These are phyloP conservation scores for Hypoxylon sp. DNA, from an alignment of 2,329 filamentous ascomycete genomes.

Conservation along the genomic window DNA sequence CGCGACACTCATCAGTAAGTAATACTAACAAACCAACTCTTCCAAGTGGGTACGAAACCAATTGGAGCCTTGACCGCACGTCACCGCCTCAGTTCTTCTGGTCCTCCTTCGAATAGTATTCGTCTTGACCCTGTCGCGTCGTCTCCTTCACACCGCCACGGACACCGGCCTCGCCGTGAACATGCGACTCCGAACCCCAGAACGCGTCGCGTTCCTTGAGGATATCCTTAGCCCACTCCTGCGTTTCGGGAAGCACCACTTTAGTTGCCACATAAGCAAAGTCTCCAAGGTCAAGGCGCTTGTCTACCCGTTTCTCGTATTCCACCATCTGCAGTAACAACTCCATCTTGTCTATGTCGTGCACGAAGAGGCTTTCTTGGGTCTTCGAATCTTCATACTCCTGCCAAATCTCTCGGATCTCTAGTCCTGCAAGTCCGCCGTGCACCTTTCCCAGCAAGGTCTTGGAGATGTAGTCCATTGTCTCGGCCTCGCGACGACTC, in stretches of 20 bases:
- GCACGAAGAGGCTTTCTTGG: conserved; percentile 85
- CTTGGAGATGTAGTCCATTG: conserved; percentile 89
- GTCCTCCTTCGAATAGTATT: conserved; percentile 54
- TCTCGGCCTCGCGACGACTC: conserved; percentile 82
- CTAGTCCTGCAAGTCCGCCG: conserved; percentile 71
- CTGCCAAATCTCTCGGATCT: conserved; percentile 85
- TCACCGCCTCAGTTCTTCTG: too few species aligned
- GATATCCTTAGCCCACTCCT: conserved; percentile 79
- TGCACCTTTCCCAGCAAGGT: conserved; percentile 77
- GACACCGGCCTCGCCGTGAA: conserved; percentile 56
- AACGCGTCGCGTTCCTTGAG: conserved; percentile 78
- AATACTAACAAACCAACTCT: too few species aligned
- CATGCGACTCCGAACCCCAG: conserved; percentile 66
- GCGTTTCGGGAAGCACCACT: conserved; percentile 79
- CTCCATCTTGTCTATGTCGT: conserved; percentile 98
- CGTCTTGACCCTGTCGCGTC: conserved; percentile 55
- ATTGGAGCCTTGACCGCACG: too few species aligned
- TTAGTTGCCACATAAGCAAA: conserved; percentile 81
- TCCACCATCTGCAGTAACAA: conserved; percentile 94
- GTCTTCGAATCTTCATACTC: conserved; percentile 94
- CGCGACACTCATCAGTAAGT: too few species aligned
- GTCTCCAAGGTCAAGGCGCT: conserved; percentile 79
- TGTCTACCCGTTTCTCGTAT: conserved; percentile 79
- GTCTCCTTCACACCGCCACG: conserved; percentile 51
- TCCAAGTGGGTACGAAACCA: background rate